phyloP scores from a whole-genome alignment of 2,329 filamentous ascomycete species.

The Aspergillus ibericus region DNA sequence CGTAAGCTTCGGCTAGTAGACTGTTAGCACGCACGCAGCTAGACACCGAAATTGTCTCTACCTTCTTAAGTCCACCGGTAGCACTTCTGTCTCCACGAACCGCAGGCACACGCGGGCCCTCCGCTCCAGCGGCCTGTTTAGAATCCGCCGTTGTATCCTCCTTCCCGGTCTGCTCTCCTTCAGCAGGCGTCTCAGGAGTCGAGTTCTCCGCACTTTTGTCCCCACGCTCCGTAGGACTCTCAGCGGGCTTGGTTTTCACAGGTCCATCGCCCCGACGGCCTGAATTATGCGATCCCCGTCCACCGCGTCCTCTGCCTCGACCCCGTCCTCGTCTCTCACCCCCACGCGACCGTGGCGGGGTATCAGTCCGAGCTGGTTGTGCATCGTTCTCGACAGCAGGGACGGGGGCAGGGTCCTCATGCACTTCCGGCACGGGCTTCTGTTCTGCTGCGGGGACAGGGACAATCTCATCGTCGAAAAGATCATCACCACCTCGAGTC shows the following conservation, averaged over 20 bases:
- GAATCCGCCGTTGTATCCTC: conserved; percentile 16
- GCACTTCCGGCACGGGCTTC: conserved; percentile 17
- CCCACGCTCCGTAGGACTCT: conserved; percentile 15
- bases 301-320: conserved; percentile 28
- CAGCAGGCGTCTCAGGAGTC: not conserved
- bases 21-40: conserved; percentile 25
- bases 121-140: conserved; percentile 14
- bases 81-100: conserved; percentile 57
- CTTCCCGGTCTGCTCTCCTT: conserved; percentile 14
- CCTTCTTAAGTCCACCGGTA: conserved; percentile 54
- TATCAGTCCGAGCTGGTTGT: conserved; percentile 21
- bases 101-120: conserved; percentile 41
- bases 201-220: conserved; percentile 16
- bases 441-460: conserved; percentile 41
- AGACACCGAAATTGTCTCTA: conserved; percentile 19
- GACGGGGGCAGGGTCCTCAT: conserved; percentile 16
- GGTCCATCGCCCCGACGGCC: conserved; percentile 21
- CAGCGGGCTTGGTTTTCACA: conserved; percentile 17
- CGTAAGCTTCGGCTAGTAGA: conserved; percentile 58
- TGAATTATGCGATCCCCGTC: conserved; percentile 21
- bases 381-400: conserved; percentile 14
- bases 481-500: conserved; percentile 50
- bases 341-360: conserved; percentile 30
- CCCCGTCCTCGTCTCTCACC: conserved; percentile 34
- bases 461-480: conserved; percentile 54